Conservation (phyloP, 352 stramenopile species). For the Thraustochytrium sp. region DNA sequence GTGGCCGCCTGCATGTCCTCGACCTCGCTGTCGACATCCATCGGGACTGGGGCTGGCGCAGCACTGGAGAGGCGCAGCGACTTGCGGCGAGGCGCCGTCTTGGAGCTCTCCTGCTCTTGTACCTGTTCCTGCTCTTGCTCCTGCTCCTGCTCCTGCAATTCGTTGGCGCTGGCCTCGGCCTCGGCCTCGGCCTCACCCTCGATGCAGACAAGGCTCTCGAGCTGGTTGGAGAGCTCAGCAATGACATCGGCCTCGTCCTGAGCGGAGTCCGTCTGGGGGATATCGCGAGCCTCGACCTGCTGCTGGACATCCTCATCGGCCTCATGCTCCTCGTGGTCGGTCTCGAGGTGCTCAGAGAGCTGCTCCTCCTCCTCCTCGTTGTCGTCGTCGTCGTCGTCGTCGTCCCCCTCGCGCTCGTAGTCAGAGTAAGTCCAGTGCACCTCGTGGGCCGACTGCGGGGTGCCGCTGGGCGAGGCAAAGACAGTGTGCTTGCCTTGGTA, state of each 20-base stretch:
- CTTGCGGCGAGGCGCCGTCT: background rate
- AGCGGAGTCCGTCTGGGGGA: background rate
- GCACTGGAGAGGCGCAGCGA: background rate
- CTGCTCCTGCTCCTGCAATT: background rate
- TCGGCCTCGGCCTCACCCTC: background rate
- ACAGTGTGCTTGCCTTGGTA: background rate
- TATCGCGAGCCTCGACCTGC: background rate
- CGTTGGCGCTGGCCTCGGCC: background rate
- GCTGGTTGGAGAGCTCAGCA: background rate
- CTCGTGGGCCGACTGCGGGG: background rate
- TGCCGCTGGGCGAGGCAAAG: background rate
- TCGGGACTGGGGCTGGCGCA: background rate
- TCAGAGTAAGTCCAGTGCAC: constrained; percentile 8
- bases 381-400: background rate
- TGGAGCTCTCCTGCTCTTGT: background rate
- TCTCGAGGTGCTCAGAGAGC: background rate
- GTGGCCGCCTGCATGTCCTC: background rate
- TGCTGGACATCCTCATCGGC: background rate
- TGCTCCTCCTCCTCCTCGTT: background rate
- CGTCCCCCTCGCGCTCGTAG: background rate
- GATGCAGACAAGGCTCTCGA: background rate
- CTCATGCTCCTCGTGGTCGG: background rate
- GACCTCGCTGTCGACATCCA: background rate
- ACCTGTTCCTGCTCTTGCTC: background rate
- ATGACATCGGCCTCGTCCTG: background rate